Evolutionary conservation across 352 stramenopile species (phyloP).

Genomic region (Globisporangium mamillatum): DNA sequence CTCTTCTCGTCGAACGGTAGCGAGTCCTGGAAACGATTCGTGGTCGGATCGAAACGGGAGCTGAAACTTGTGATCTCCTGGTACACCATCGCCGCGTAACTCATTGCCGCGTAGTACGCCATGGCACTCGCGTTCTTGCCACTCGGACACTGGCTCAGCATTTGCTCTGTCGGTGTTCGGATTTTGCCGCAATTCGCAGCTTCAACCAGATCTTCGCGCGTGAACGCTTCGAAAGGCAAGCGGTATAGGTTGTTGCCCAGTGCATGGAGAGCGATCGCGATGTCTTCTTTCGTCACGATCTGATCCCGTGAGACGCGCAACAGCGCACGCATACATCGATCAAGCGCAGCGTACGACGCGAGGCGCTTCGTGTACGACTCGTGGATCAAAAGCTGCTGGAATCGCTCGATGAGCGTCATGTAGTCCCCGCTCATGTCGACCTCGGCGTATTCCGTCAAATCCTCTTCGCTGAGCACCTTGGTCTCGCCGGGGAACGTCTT

Average conservation of each 20-base stretch:
- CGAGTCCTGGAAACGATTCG: conserved; percentile 37
- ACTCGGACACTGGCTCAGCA: conserved; percentile 42
- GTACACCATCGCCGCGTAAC: conserved; percentile 52
- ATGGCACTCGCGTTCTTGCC: conserved; percentile 57
- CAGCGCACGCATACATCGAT: conserved; percentile 62
- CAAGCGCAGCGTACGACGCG: conserved; percentile 56
- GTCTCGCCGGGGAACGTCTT: conserved; percentile 60
- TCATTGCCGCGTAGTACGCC: conserved; percentile 65
- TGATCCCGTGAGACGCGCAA: conserved; percentile 37
- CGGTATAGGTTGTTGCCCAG: conserved; percentile 33
- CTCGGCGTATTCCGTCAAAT: conserved; percentile 48
- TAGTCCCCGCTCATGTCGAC: conserved; percentile 69
- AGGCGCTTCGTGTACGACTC: conserved; percentile 63
- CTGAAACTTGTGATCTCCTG: conserved; percentile 60
- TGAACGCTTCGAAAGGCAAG: conserved; percentile 62
- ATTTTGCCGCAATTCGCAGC: conserved; percentile 46
- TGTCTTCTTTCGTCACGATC: conserved; percentile 70
- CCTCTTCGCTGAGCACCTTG: conserved; percentile 37
- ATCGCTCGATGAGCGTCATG: conserved; percentile 61
- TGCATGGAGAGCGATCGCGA: conserved; percentile 43
- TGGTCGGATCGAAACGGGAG: conserved; percentile 36
- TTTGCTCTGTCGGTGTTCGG: conserved; percentile 40
- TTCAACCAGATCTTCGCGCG: conserved; percentile 49
- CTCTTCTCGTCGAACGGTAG: conserved; percentile 41
- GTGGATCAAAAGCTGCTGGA: conserved; percentile 65